Conservation (phyloP, 306 rosid species). For the Cucumis sativus region DNA sequence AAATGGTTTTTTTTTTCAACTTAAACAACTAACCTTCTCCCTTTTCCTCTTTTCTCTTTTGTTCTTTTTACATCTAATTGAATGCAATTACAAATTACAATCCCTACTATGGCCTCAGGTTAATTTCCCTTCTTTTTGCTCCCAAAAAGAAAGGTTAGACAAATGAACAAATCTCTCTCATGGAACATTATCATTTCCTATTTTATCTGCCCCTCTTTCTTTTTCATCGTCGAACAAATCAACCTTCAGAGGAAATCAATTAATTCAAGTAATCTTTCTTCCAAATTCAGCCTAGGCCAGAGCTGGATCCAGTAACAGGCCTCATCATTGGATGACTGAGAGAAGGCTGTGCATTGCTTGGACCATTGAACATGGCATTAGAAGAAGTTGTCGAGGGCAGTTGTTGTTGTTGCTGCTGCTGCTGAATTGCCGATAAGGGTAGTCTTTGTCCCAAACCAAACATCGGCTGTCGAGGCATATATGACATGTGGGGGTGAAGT, state of each 20-base stretch:
- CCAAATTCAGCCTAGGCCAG: conserved; percentile 66
- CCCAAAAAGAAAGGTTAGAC: conserved; percentile 18
- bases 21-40: conserved; percentile 7
- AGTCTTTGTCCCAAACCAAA: conserved; percentile 80
- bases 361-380: conserved; percentile 53
- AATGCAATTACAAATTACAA: conserved; percentile 48
- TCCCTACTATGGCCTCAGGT: conserved; percentile 26
- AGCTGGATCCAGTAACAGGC: conserved; percentile 79
- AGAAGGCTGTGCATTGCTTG: conserved; percentile 51
- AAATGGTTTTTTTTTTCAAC: neutral
- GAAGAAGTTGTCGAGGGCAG: conserved; percentile 39
- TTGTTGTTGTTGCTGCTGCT: neutral
- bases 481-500: conserved; percentile 76
- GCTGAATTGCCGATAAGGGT: conserved; percentile 66
- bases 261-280: conserved; percentile 16
- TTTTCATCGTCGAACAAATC: conserved; percentile 11
- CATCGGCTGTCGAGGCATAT: conserved; percentile 63
- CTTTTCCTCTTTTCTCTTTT: neutral
- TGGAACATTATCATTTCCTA: conserved; percentile 8
- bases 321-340: conserved; percentile 69
- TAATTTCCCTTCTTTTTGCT: conserved; percentile 2
- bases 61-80: conserved; percentile 26
- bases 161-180: conserved; percentile 12
- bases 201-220: conserved; percentile 18
- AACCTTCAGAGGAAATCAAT: conserved; percentile 29